Conservation (phyloP, 805 yeast genomes). For the Yarrowia osloensis region DNA sequence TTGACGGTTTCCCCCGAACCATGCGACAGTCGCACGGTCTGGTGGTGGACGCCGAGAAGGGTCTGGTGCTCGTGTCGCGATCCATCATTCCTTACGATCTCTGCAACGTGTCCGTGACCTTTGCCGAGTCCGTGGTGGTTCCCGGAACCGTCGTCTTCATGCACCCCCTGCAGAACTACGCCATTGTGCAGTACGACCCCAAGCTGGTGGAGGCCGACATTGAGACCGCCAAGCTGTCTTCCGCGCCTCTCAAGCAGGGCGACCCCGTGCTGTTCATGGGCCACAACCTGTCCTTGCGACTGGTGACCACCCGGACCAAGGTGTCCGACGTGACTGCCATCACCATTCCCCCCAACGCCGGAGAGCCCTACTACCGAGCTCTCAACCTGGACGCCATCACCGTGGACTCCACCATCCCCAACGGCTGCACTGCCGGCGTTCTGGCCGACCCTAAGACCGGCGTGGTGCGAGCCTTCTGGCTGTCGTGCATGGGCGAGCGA, state of each 20-base stretch:
- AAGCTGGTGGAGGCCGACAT: slow-evolving; percentile 68
- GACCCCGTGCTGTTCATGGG: slow-evolving; percentile 80
- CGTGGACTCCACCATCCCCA: slow-evolving; percentile 69
- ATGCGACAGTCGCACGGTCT: slow-evolving; percentile 71
- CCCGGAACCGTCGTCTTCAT: slow-evolving; percentile 79
- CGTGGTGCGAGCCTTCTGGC: slow-evolving; percentile 79
- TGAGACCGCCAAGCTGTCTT: slow-evolving; percentile 63
- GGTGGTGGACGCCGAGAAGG: slow-evolving; percentile 75
- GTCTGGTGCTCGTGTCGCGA: slow-evolving; percentile 78
- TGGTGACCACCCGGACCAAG: slow-evolving; percentile 71
- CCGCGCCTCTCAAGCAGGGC: slow-evolving; percentile 65
- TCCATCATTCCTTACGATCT: slow-evolving; percentile 79
- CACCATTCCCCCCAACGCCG: slow-evolving; percentile 66
- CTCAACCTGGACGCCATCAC: slow-evolving; percentile 77
- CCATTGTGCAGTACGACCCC: slow-evolving; percentile 82
- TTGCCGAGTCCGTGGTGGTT: slow-evolving; percentile 81
- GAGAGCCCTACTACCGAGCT: slow-evolving; percentile 80
- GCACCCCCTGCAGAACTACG: slow-evolving; percentile 86
- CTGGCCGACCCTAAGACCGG: slow-evolving; percentile 71
- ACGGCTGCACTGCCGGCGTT: slow-evolving; percentile 78
- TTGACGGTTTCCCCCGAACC: slow-evolving; percentile 73
- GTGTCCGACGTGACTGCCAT: slow-evolving; percentile 76
- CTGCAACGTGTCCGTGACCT: slow-evolving; percentile 70
- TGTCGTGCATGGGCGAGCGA: slow-evolving; percentile 78
- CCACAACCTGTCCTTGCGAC: slow-evolving; percentile 66